These are phyloP conservation scores for Ascochyta fabae DNA, from an alignment of 2,329 filamentous ascomycete species.

Conservation along the genomic window DNA sequence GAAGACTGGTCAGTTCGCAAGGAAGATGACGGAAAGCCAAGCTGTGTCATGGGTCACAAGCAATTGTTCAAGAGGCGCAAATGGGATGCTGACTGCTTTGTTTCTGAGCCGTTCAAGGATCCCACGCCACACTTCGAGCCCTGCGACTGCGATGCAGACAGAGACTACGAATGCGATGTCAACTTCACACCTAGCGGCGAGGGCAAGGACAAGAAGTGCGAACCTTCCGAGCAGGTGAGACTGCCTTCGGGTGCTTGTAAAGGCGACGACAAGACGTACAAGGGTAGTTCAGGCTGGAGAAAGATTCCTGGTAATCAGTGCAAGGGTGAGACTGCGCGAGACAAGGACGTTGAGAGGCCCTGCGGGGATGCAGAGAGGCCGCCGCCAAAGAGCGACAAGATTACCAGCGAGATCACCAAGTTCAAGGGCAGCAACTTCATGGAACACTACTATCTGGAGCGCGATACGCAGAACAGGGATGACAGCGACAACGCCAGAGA, in stretches of 20 bases:
- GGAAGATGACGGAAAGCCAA: slow-evolving; percentile 79
- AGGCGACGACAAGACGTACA: slow-evolving; percentile 74
- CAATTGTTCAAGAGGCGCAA: slow-evolving; percentile 87
- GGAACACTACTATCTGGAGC: slow-evolving; percentile 78
- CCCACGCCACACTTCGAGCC: slow-evolving; percentile 71
- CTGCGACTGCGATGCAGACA: slow-evolving; percentile 77
- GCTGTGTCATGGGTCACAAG: slow-evolving; percentile 94
- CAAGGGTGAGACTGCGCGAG: slow-evolving; percentile 51
- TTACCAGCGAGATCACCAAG: slow-evolving; percentile 64
- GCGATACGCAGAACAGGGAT: slow-evolving; percentile 69
- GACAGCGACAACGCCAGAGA: slow-evolving; percentile 71
- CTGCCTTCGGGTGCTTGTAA: slow-evolving; percentile 78
- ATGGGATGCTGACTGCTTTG: slow-evolving; percentile 85
- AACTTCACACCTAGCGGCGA: slow-evolving; percentile 69
- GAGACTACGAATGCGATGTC: slow-evolving; percentile 95
- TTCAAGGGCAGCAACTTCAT: slow-evolving; percentile 67
- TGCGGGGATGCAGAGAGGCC: slow-evolving; percentile 68
- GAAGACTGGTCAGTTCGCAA: slow-evolving; percentile 86
- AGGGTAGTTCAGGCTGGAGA: slow-evolving; percentile 87
- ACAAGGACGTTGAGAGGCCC: slow-evolving; percentile 68
- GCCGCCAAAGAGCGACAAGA: slow-evolving; percentile 68
- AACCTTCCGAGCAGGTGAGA: slow-evolving; percentile 65
- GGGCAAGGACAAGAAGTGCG: slow-evolving; percentile 69
- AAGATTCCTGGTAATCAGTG: slow-evolving; percentile 75
- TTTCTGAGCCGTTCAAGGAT: slow-evolving; percentile 84